Base-by-base conservation (phyloP, 495 filamentous ascomycete genomes). In the Aspergillus campestris region DNA sequence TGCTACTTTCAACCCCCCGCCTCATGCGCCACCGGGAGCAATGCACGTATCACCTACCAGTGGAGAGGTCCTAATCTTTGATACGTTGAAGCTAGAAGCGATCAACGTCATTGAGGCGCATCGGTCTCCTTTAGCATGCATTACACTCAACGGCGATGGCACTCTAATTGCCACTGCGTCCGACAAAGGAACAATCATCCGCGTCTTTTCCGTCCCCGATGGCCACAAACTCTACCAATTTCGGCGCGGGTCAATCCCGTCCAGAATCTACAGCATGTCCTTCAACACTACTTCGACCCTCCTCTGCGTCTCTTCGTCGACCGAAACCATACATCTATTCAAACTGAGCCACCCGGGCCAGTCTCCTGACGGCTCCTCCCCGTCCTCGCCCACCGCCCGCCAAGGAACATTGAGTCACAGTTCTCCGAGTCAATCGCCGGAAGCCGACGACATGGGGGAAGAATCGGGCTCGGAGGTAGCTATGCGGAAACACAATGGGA, bases 311-410 rank as follows among this genome's bases (percentile, higher is more conserved):
- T 96, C 91, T 9, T 96, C 91, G 8, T 88, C 88, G 2, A 91
- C 89, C 0, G 94, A 98, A 56, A 98, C 92, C 9, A 84, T 98
- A n/a, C 92, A 98, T 58, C 82, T 98, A 40, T 98, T 97, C 66
- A 87, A 90, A 34, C 70, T 97, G 35, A 73, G 67, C 34, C 63
- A 65, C 8, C 66, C 61, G 46, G 53, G 61, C 5, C 52, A 61
- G 28, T 47, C 53, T 11, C 54, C 55, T 34, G 65, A 70, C 28
- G 61, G 52, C 4, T 64, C 61, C 3, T 50, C 55, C 11, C 51
- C 58, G 5, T 61, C 64, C 8, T 52, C 62, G 1, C 54, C 67
- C 7, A 39, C 53, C 14, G 53, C 58, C 7, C 64, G 61, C 8
- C 69, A 71, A 15, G 59, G 70, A 30, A 65, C 59, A 31, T 52